Evolutionary conservation across 2,329 filamentous ascomycete species (phyloP).

Genomic region (Penicillium brevicompactum): DNA sequence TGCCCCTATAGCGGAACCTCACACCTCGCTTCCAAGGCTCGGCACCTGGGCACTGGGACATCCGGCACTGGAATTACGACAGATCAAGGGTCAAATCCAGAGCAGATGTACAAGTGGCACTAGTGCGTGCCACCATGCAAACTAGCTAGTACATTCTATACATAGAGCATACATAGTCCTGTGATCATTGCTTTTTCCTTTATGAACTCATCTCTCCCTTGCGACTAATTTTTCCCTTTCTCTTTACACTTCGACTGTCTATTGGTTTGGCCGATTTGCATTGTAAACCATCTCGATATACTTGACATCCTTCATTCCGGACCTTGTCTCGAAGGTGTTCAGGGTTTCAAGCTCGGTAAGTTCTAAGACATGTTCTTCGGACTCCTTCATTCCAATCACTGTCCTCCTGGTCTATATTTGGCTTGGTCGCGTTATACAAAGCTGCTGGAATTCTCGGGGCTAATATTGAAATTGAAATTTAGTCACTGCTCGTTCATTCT

Average conservation of each 20-base stretch:
- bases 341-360: conserved; percentile 10
- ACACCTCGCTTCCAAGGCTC: background rate
- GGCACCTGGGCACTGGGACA: background rate
- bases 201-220: conserved; percentile 10
- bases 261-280: background rate
- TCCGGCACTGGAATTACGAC: background rate
- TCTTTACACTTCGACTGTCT: conserved; percentile 3
- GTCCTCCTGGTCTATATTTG: conserved; percentile 3
- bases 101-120: conserved; percentile 5
- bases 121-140: conserved; percentile 12
- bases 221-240: background rate
- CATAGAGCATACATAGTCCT: conserved; percentile 12
- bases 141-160: conserved; percentile 10
- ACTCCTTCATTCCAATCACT: conserved; percentile 19
- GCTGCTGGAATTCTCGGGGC: background rate
- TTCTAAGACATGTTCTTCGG: conserved; percentile 6
- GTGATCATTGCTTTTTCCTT: conserved; percentile 16
- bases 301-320: conserved; percentile 1
- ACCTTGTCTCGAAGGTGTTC: conserved; percentile 1
- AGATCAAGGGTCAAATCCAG: background rate
- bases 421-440: background rate
- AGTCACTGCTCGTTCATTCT: conserved; percentile 6
- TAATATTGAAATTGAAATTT: background rate
- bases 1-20: conserved; percentile 9
- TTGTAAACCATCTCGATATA: background rate